phyloP scores from a whole-genome alignment of 345 rosid genomes.

The Bretschneidera sinensis region DNA sequence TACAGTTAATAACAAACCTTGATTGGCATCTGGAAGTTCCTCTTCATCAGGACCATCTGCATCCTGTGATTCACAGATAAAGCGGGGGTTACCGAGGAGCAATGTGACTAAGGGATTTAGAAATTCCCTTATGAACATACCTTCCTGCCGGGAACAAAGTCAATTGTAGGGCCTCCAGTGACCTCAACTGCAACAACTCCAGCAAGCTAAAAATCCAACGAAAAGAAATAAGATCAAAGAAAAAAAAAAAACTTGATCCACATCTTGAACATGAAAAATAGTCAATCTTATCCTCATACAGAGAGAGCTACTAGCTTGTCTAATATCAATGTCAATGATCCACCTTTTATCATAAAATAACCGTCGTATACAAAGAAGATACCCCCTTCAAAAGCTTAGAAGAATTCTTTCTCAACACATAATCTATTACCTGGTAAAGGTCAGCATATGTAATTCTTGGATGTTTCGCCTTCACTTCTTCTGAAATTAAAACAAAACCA shows the following conservation, averaged over 20 bases:
- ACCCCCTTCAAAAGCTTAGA: neutral
- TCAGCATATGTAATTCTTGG: constrained; percentile 71
- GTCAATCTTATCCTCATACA: too few species aligned
- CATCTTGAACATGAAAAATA: too few species aligned
- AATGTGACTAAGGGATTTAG: too few species aligned
- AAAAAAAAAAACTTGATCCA: neutral
- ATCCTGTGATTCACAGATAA: constrained; percentile 41
- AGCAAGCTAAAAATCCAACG: constrained; percentile 50
- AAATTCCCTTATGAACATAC: constrained; percentile 19
- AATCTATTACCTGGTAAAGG: constrained; percentile 58
- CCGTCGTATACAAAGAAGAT: neutral
- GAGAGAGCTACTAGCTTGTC: too few species aligned
- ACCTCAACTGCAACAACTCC: constrained; percentile 86
- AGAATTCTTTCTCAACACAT: neutral
- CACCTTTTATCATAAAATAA: too few species aligned
- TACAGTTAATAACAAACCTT: constrained; percentile 33
- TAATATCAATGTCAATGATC: too few species aligned
- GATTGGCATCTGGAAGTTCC: constrained; percentile 66
- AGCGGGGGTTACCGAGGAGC: neutral
- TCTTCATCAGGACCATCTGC: constrained; percentile 62
- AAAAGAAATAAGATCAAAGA: neutral
- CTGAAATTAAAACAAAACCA: constrained; percentile 34
- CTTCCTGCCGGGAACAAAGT: constrained; percentile 74
- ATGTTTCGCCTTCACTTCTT: constrained; percentile 59
- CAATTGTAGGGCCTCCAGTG: constrained; percentile 71